Percentiles rank a stretch among this genome's conserved stretches.
phyloP scores from a whole-genome alignment of 306 rosid genomes.

The Malus orientalis region DNA sequence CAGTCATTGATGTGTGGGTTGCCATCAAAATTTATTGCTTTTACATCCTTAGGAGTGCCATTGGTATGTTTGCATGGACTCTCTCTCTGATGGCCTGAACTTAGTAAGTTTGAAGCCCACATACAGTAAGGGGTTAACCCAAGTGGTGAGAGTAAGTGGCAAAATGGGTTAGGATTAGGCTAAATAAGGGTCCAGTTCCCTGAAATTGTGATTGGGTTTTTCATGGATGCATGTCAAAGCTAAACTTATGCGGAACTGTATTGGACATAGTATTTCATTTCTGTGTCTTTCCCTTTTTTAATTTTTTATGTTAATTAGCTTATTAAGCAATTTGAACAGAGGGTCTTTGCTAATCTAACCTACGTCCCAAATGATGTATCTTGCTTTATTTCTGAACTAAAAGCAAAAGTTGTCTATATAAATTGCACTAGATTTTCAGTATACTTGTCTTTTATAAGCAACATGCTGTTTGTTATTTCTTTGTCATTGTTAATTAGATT shows the following conservation, averaged over 20 bases:
- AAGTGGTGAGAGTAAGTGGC: background rate
- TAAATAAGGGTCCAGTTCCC: background rate
- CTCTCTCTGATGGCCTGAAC: background rate
- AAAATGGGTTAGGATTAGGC: background rate
- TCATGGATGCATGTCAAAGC: background rate
- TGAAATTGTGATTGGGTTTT: background rate
- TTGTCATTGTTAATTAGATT: background rate
- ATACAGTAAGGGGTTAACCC: background rate
- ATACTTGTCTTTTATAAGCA: background rate
- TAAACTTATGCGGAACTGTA: background rate
- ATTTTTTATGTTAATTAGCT: background rate
- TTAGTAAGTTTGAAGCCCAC: background rate
- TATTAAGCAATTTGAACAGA: background rate
- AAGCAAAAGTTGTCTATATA: too few species aligned
- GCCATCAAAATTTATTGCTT: background rate
- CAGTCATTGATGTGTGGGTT: background rate
- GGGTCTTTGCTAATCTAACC: background rate
- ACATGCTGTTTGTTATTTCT: background rate
- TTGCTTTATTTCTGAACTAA: too few species aligned
- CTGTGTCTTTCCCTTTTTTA: background rate
- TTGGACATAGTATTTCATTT: background rate
- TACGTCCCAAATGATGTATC: background rate
- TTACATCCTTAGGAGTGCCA: background rate
- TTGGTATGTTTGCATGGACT: background rate
- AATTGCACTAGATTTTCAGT: background rate